A percentile compares a stretch with the other conserved stretches of the same genome.
phyloP scores from a whole-genome alignment of 345 rosid species.

The Hibiscus tridactylites region DNA sequence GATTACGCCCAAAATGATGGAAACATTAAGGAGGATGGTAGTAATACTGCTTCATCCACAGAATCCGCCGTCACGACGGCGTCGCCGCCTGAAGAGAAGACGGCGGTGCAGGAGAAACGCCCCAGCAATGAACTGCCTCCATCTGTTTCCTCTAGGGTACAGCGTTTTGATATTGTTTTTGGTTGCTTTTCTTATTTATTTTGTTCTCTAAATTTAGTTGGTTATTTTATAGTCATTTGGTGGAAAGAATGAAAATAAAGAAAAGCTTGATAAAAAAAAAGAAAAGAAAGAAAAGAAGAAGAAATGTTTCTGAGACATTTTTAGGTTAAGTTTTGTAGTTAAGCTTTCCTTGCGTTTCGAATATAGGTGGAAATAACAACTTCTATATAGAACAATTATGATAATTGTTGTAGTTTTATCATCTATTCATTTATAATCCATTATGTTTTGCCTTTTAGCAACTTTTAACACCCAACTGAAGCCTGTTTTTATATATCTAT shows the following conservation, averaged over 20 bases:
- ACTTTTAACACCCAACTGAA: not conserved
- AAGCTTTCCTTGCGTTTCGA: not conserved
- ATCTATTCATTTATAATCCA: not conserved
- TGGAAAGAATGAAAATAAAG: not conserved
- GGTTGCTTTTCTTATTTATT: not conserved
- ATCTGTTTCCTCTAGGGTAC: slow-evolving; percentile 12
- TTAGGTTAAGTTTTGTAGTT: not conserved
- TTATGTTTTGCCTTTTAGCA: not conserved
- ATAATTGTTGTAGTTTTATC: not conserved
- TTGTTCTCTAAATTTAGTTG: not conserved
- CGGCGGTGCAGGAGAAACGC: not conserved
- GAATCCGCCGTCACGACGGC: slow-evolving; percentile 9
- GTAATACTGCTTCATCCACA: not conserved
- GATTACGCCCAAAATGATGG: not conserved
- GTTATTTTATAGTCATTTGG: not conserved
- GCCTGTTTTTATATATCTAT: not conserved
- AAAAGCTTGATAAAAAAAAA: too few relatives aligned
- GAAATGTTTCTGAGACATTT: not conserved
- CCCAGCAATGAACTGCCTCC: not conserved
- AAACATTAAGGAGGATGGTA: slow-evolving; percentile 1
- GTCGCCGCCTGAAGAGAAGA: not conserved
- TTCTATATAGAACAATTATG: not conserved
- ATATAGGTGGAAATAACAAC: not conserved
- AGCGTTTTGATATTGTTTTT: not conserved
- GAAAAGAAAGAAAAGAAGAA: not conserved